These are phyloP conservation scores for Metarhizium sp. DNA, from an alignment of 2,329 filamentous ascomycete species.

Conservation along the genomic window DNA sequence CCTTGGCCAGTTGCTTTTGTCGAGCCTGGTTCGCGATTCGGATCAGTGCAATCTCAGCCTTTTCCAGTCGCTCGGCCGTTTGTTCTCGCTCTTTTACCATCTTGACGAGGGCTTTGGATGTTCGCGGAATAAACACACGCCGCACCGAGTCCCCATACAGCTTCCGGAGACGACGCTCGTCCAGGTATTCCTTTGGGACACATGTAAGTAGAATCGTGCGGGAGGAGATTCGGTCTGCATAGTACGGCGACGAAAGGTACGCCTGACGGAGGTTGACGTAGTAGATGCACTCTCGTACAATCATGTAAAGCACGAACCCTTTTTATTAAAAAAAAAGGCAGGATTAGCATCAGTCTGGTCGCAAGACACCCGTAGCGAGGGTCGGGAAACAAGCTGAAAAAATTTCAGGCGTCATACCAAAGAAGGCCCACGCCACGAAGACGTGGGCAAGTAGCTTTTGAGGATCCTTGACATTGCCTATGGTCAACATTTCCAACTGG, in stretches of 20 bases:
- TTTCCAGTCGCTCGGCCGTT: slow-evolving; percentile 73
- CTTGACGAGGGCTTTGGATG: slow-evolving; percentile 68
- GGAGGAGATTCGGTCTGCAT: slow-evolving; percentile 78
- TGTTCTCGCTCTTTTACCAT: slow-evolving; percentile 75
- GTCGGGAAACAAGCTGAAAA: not conserved
- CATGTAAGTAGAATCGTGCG: slow-evolving; percentile 84
- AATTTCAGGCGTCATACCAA: slow-evolving; percentile 16
- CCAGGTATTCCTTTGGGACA: slow-evolving; percentile 69
- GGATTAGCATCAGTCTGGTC: not conserved
- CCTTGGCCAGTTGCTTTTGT: slow-evolving; percentile 29
- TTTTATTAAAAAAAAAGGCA: not conserved
- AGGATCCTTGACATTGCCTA: slow-evolving; percentile 60
- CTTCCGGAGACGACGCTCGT: slow-evolving; percentile 64
- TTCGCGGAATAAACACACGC: slow-evolving; percentile 74
- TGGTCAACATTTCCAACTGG: slow-evolving; percentile 70
- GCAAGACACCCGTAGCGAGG: not conserved
- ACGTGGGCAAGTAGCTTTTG: slow-evolving; percentile 70
- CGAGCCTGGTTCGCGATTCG: slow-evolving; percentile 66
- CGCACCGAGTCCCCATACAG: slow-evolving; percentile 78
- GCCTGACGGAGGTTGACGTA: slow-evolving; percentile 91
- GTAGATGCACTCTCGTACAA: slow-evolving; percentile 82
- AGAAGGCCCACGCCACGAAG: slow-evolving; percentile 75
- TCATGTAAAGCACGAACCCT: slow-evolving; percentile 78
- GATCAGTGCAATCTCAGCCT: slow-evolving; percentile 78
- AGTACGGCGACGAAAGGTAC: slow-evolving; percentile 77